Evolutionary conservation across 2,329 filamentous ascomycete species (phyloP).

Genomic region (Scedosporium aurantiacum): DNA sequence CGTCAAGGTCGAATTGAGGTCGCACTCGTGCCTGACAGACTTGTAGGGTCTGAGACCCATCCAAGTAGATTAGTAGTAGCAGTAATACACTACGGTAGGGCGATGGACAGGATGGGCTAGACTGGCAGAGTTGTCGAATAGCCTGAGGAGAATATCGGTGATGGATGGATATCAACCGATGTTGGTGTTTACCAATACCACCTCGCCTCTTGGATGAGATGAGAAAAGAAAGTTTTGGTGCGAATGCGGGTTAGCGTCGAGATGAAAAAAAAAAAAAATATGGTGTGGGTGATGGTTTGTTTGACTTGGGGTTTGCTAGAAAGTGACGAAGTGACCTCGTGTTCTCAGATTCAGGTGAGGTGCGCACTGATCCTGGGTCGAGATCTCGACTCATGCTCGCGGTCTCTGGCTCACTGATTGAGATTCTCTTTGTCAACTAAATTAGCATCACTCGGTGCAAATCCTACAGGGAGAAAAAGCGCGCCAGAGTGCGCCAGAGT

Average conservation of each 20-base stretch:
- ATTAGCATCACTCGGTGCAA: not conserved
- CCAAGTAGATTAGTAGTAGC: no score
- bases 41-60: no score
- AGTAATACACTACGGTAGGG: no score
- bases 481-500: not conserved
- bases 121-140: no score
- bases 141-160: no score
- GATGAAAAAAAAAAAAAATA: no score
- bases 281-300: not conserved
- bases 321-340: conserved; percentile 6
- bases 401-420: not conserved
- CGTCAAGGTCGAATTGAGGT: no score
- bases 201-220: not conserved
- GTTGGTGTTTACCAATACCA: not conserved
- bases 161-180: no score
- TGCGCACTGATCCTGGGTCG: not conserved
- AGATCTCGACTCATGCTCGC: not conserved
- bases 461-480: not conserved
- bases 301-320: not conserved
- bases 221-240: no score
- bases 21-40: no score
- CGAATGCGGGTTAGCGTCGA: no score
- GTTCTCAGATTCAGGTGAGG: conserved; percentile 15
- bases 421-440: not conserved
- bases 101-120: no score